Evolutionary conservation across 169 alveolate genomes (phyloP).

Genomic region (Cryptosporidium bovis): DNA sequence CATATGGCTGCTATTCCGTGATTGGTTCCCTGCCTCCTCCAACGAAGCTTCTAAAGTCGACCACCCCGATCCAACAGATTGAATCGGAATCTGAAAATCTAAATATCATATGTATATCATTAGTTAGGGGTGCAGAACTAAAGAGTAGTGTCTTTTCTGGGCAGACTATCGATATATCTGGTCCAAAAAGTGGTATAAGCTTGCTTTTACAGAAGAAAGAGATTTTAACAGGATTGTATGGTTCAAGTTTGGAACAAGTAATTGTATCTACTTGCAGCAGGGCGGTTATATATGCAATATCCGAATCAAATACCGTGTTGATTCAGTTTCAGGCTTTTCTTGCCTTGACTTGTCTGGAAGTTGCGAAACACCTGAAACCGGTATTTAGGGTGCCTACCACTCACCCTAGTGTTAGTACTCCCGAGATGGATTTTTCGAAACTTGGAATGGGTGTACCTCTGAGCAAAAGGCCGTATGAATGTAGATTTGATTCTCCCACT

Average conservation of each 20-base stretch:
- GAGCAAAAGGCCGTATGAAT: constrained; percentile 65
- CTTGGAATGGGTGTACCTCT: constrained; percentile 46
- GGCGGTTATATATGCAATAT: constrained; percentile 11
- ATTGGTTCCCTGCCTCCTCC: constrained; percentile 11
- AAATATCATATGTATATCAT: constrained; percentile 45
- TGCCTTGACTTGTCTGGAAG: constrained; percentile 21
- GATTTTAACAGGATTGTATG: constrained; percentile 35
- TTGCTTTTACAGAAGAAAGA: constrained; percentile 25
- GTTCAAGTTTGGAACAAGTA: constrained; percentile 40
- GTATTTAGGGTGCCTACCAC: background rate
- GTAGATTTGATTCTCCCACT: constrained; percentile 52
- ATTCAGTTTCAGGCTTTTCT: constrained; percentile 41
- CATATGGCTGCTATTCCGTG: constrained; percentile 56
- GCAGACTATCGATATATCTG: constrained; percentile 7
- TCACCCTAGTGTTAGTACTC: background rate
- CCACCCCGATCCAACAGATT: constrained; percentile 16
- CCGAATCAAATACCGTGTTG: constrained; percentile 17
- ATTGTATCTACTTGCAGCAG: constrained; percentile 35
- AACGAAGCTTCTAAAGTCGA: constrained; percentile 16
- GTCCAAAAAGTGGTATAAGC: constrained; percentile 17
- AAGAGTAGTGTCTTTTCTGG: background rate
- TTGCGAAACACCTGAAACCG: background rate
- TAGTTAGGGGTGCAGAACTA: constrained; percentile 51
- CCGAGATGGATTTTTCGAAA: constrained; percentile 22
- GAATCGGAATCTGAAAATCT: constrained; percentile 14